These are phyloP conservation scores for Helotiales sp. DNA, from an alignment of 2,329 filamentous ascomycete species.

Conservation along the genomic window DNA sequence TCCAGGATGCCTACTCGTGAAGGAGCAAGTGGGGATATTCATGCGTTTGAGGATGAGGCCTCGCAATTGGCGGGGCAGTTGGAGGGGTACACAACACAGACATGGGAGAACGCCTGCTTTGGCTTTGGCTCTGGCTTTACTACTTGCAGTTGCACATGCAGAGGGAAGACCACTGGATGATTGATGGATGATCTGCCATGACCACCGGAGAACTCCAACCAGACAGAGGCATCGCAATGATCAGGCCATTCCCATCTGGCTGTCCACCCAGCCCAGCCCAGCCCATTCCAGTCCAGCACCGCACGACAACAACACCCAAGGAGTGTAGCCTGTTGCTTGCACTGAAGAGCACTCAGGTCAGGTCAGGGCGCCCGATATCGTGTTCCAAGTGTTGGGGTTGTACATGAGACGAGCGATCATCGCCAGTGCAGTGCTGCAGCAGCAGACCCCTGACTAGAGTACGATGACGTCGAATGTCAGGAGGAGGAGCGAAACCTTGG, in stretches of 20 bases:
- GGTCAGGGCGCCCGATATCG: too few species aligned
- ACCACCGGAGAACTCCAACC: neutral
- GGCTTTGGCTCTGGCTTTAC: neutral
- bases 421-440: neutral
- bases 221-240: too few species aligned
- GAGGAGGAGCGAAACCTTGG: too few species aligned
- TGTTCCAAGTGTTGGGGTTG: too few species aligned
- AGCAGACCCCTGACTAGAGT: neutral
- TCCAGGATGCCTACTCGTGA: neutral
- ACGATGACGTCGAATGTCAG: neutral
- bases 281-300: too few species aligned
- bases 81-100: neutral
- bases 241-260: too few species aligned
- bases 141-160: too few species aligned
- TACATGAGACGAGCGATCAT: too few species aligned
- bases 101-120: neutral
- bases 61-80: neutral
- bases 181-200: neutral
- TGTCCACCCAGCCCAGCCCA: too few species aligned
- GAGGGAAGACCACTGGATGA: neutral
- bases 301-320: too few species aligned
- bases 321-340: too few species aligned
- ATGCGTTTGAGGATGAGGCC: neutral
- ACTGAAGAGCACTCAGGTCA: too few species aligned
- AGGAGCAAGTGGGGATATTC: neutral